These are phyloP conservation scores for Phalaenopsis aphrodite DNA, from an alignment of 106 monocot genomes.

Conservation along the genomic window DNA sequence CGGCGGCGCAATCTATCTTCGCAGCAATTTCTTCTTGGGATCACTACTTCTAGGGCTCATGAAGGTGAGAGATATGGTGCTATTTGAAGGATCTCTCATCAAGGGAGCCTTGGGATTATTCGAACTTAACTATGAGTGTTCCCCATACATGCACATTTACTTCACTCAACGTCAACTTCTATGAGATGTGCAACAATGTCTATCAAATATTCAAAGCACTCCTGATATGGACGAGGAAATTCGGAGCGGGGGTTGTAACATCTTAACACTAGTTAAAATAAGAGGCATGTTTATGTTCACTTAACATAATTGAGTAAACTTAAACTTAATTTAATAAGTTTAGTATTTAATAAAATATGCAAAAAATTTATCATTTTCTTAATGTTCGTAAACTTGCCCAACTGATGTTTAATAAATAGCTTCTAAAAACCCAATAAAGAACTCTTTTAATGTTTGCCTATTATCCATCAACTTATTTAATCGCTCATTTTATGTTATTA, in stretches of 20 bases:
- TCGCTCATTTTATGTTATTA: not conserved
- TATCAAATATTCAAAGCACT: no score
- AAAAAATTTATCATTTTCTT: not conserved
- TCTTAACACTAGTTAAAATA: not conserved
- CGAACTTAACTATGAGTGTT: no score
- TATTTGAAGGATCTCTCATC: no score
- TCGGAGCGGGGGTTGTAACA: not conserved
- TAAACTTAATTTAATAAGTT: not conserved
- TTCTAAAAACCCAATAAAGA: not conserved
- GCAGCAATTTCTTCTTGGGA: no score
- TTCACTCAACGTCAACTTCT: no score
- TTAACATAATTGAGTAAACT: not conserved
- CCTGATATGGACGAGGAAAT: no score
- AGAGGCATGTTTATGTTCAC: not conserved
- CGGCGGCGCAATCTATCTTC: no score
- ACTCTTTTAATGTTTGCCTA: not conserved
- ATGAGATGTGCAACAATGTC: no score
- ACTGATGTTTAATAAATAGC: not conserved
- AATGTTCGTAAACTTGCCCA: not conserved
- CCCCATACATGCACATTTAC: no score
- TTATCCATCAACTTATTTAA: not conserved
- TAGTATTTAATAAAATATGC: not conserved
- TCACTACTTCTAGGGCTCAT: no score
- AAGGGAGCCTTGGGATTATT: no score
- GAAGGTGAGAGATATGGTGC: no score